Evolutionary conservation across 768 basidiomycete species (phyloP).

Genomic region (Mycena vulgaris): DNA sequence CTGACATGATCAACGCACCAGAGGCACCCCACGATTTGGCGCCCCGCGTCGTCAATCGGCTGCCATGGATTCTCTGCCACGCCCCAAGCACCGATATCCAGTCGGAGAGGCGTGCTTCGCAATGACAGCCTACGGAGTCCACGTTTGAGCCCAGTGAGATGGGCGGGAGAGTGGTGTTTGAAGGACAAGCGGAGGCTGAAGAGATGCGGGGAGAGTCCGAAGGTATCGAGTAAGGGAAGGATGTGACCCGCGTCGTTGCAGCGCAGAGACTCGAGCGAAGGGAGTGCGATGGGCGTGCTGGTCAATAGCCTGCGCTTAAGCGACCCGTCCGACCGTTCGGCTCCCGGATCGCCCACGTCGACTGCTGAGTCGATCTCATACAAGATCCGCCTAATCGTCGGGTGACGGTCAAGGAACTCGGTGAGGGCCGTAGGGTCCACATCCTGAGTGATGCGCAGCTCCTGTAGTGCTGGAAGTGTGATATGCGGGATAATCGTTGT

Average conservation of each 20-base stretch:
- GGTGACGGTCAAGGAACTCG: not conserved
- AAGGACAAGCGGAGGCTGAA: not conserved
- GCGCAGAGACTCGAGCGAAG: not conserved
- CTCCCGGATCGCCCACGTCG: not conserved
- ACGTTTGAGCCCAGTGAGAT: not conserved
- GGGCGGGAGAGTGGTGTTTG: not conserved
- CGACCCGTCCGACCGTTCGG: not conserved
- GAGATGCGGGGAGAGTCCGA: not conserved
- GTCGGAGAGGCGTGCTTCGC: no score
- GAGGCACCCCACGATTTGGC: not conserved
- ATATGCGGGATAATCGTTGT: not conserved
- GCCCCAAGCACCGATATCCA: not conserved
- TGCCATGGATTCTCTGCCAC: not conserved
- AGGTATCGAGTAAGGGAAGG: not conserved
- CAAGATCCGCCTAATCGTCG: not conserved
- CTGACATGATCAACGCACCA: not conserved
- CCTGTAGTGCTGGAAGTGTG: not conserved
- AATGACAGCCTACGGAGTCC: not conserved
- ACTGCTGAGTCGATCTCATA: not conserved
- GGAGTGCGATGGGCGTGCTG: not conserved
- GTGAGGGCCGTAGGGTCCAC: not conserved
- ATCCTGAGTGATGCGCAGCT: not conserved
- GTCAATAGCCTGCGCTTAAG: not conserved
- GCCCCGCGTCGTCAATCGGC: not conserved
- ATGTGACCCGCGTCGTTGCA: not conserved